Evolutionary conservation across 2,329 filamentous ascomycete species (phyloP), one percentile per base, ranked within the genome.

Genomic region (Diaporthe nobilis): DNA sequence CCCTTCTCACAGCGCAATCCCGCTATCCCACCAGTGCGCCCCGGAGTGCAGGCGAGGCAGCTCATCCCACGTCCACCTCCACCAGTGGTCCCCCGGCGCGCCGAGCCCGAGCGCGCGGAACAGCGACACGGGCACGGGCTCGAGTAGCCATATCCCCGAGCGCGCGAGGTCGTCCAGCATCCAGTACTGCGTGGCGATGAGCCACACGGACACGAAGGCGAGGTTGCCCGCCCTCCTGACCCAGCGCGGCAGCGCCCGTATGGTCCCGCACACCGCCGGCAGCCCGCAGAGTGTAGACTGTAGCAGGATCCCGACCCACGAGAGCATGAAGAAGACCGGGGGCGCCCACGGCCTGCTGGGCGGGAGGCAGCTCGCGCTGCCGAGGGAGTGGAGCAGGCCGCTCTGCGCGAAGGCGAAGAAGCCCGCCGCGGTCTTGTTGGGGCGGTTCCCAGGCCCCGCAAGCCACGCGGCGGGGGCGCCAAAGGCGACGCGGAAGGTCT

Each of bases 401-500:
- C 92, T 94, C 55, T 93, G 86, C 1, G 85, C 81, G 81, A 97
- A 97, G 0, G 92, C 93, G 2, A 89, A 80, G 17, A 87, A 22
- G 47, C 84, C 74, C 2, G 85, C 84, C 4, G 85, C 72, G 39
- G 85, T 61, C 72, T 85, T 67, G 17, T 44, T 80, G 72, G 79
- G 17, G 75, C 91, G 67, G 78, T 82, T 9, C 1, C 34, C n/a
- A 75, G 91, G 67, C 78, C 82, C 78, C 12, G 83, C 82, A 74
- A 93, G 79, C 80, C 86, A 90, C 2, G 83, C 83, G 0, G 88
- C 85, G 0, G 93, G 92, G 5, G 91, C 89, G 53, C 90, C 85
- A 81, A 96, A 95, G 3, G 90, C 91, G 73, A 92, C 89, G 0
- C 95, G 93, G 85, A 98, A 97, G 3, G 93, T 92, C 84, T 98